Percentiles rank a stretch among this genome's conserved stretches.
phyloP scores from a whole-genome alignment of 2,329 filamentous ascomycete species.

The Xylariaceae sp. region DNA sequence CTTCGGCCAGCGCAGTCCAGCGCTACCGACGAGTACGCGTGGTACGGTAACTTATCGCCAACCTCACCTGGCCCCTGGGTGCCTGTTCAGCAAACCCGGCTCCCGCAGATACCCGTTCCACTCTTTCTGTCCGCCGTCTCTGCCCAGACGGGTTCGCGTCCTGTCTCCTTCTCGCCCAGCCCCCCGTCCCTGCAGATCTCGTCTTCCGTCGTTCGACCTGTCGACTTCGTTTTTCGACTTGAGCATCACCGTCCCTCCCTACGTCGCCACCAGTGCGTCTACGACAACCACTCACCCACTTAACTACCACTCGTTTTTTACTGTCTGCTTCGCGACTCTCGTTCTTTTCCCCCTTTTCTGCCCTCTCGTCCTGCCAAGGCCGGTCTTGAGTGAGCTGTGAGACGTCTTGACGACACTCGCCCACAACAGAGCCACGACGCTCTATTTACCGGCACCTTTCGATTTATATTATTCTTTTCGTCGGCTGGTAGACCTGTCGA shows the following conservation, averaged over 20 bases:
- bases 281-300: not conserved
- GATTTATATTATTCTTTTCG: slow-evolving; percentile 3
- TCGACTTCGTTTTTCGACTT: not conserved
- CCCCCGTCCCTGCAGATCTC: not conserved
- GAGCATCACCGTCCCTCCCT: not conserved
- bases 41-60: no score
- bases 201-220: not conserved
- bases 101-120: not conserved
- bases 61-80: no score
- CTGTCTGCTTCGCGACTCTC: slow-evolving; percentile 16
- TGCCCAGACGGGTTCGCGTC: no score
- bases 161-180: not conserved
- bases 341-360: slow-evolving; percentile 10
- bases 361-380: not conserved
- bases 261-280: slow-evolving; percentile 3
- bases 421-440: slow-evolving; percentile 4
- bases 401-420: slow-evolving; percentile 20
- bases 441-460: slow-evolving; percentile 5
- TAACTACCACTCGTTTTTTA: slow-evolving; percentile 7
- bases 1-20: no score
- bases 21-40: no score
- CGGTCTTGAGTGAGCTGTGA: slow-evolving; percentile 5
- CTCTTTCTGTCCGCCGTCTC: not conserved
- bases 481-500: slow-evolving; percentile 4
- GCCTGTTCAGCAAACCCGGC: not conserved